Conservation (phyloP, 768 basidiomycete genomes). For the Termitomyces sp. region DNA sequence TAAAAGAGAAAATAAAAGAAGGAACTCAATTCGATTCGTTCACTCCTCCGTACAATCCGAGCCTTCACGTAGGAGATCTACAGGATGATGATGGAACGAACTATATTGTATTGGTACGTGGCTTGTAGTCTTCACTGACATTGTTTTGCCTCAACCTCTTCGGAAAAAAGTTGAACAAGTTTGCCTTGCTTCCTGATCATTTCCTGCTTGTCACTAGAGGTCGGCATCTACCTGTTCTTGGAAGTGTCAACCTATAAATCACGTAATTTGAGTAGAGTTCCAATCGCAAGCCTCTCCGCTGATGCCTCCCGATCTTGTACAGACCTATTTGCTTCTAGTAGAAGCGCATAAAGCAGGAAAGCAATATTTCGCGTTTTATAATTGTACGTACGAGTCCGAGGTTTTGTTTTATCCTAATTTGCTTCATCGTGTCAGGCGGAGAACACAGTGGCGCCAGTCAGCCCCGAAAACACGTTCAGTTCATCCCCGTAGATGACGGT, state of each 20-base stretch:
- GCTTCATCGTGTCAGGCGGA: constrained; percentile 49
- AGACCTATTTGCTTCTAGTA: constrained; percentile 69
- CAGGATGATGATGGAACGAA: constrained; percentile 58
- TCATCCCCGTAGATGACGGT: constrained; percentile 62
- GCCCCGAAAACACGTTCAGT: constrained; percentile 88
- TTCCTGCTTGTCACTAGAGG: constrained; percentile 89
- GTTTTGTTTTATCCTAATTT: background rate
- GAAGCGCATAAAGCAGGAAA: constrained; percentile 63
- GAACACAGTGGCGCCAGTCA: constrained; percentile 85
- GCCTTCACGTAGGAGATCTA: constrained; percentile 75
- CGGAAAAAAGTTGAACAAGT: constrained; percentile 75
- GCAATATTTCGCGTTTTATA: constrained; percentile 83
- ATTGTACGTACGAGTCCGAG: constrained; percentile 50
- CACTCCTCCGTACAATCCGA: constrained; percentile 78
- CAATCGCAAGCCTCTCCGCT: constrained; percentile 79
- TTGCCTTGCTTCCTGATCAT: constrained; percentile 78
- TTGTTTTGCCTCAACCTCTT: background rate
- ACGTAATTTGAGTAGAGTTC: constrained; percentile 49
- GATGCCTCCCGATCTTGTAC: constrained; percentile 73
- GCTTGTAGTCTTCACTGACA: background rate
- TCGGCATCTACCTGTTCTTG: constrained; percentile 26
- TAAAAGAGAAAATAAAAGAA: constrained; percentile 24
- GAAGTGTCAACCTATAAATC: background rate
- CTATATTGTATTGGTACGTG: constrained; percentile 69
- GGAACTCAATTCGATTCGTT: constrained; percentile 65